A percentile compares a stretch with the other conserved stretches of the same genome.
These are phyloP conservation scores for Coniochaeta prunicola DNA, from an alignment of 2,329 filamentous ascomycete species.

Conservation along the genomic window DNA sequence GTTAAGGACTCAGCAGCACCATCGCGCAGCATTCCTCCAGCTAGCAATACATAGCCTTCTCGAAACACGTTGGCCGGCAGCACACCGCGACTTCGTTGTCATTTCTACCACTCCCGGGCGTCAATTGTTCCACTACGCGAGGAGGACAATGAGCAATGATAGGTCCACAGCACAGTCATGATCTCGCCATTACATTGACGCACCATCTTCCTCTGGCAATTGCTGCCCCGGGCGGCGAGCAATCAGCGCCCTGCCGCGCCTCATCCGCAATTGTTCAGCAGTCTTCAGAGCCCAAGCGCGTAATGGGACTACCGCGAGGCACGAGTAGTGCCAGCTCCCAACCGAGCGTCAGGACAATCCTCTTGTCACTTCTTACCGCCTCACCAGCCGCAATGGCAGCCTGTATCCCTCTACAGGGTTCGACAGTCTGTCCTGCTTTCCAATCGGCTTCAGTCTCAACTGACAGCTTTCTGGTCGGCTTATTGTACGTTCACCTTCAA, in stretches of 20 bases:
- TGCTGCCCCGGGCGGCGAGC: neutral
- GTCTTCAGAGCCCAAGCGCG: neutral
- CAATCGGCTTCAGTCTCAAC: conserved; percentile 65
- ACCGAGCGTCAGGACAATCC: conserved; percentile 8
- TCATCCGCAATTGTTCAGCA: neutral
- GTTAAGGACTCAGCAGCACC: conserved; percentile 2
- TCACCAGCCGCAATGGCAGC: conserved; percentile 27
- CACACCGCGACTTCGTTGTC: neutral
- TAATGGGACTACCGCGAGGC: neutral
- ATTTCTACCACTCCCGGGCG: neutral
- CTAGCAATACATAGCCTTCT: conserved; percentile 6
- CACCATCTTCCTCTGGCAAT: neutral
- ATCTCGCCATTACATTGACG: conserved; percentile 8
- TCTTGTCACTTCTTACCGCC: conserved; percentile 21
- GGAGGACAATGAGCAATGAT: conserved; percentile 14
- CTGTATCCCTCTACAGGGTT: conserved; percentile 64
- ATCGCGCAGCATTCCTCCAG: conserved; percentile 6
- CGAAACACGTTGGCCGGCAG: neutral
- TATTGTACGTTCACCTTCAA: conserved; percentile 51
- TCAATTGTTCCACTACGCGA: neutral
- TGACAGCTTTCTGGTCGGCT: conserved; percentile 44
- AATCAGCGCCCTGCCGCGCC: neutral
- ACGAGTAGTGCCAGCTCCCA: conserved; percentile 8
- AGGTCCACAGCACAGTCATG: conserved; percentile 14
- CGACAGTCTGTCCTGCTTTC: conserved; percentile 66